Evolutionary conservation across 257 asterid species (phyloP).

Genomic region (Solanum pinnatisectum): DNA sequence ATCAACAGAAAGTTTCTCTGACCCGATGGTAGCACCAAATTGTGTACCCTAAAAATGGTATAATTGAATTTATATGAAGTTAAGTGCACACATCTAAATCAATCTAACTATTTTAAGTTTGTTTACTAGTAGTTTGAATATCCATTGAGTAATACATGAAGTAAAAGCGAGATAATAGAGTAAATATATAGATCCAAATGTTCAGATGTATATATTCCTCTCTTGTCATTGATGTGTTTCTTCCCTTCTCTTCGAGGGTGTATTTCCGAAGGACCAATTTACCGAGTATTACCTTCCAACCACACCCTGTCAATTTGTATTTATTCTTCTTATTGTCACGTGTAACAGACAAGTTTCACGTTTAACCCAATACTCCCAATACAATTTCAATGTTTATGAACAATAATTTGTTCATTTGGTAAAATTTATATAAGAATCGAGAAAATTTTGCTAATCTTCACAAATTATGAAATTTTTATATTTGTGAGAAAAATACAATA

Average conservation of each 20-base stretch:
- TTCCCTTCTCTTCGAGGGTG: background rate
- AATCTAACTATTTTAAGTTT: background rate
- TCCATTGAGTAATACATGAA: background rate
- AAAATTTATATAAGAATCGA: too few species aligned
- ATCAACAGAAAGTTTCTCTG: background rate
- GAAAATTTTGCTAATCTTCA: too few species aligned
- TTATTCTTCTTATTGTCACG: background rate
- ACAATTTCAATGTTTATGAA: background rate
- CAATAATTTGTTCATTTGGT: background rate
- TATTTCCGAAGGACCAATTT: too few species aligned
- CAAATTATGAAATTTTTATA: background rate
- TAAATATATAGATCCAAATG: too few species aligned
- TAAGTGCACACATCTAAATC: background rate
- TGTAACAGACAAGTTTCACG: background rate
- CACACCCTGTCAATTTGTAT: background rate
- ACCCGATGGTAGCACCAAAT: background rate
- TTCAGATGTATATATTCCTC: too few species aligned
- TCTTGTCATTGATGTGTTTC: background rate
- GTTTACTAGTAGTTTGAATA: background rate
- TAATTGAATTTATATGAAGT: too few species aligned
- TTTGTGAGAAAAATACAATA: background rate
- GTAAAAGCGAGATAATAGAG: background rate
- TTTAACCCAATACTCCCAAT: background rate
- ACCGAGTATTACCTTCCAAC: background rate
- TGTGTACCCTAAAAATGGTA: background rate